Evolutionary conservation across 805 yeast genomes (phyloP), one percentile per base, ranked within the genome.

Genomic region (Monosporozyma servazzii): DNA sequence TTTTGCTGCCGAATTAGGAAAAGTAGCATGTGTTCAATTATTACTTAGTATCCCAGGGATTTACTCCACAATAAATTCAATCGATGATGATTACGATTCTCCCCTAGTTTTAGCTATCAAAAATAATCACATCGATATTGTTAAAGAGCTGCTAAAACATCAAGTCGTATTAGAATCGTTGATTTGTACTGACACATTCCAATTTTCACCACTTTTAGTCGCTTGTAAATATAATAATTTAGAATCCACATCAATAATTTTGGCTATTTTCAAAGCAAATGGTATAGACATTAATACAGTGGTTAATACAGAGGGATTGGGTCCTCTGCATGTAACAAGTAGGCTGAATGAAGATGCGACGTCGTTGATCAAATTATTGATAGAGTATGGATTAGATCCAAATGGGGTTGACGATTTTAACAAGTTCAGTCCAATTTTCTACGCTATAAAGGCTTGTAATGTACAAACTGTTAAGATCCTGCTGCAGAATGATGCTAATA

Each of bases 381-480:
- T 86, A 1, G 70, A 77, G n/a, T 76, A 84, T 56, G 91, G 90
- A 4, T 84, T 86, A 1, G 80, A 84, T 59, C 80, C 91, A 5
- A 86, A 93, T 67, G 82, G 79, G 53, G 60, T 82, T 8, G 98
- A 93, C 68, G 85, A 87, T 49, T 81, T 88, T 51, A 89, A 90
- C 63, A 85, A 84, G 59, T 93, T 98, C 97, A 82, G 96, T 0
- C 96, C 98, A 0, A 76, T 93, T 2, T 88, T 89, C 61, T 91
- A 93, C 66, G 87, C 96, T 20, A 90, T 90, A 1, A 80, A 81
- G 56, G 91, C 87, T 58, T 97, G 97, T 1, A 88, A 85, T 64
- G 76, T 75, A 4, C 70, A 75, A 43, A 81, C 93, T 3, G 85
- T 95, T 0, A 75, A 75, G 54, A 86, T 80, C 47, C 73, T 93